phyloP scores from a whole-genome alignment of 345 rosid genomes.

The Excoecaria cochinchinensis region DNA sequence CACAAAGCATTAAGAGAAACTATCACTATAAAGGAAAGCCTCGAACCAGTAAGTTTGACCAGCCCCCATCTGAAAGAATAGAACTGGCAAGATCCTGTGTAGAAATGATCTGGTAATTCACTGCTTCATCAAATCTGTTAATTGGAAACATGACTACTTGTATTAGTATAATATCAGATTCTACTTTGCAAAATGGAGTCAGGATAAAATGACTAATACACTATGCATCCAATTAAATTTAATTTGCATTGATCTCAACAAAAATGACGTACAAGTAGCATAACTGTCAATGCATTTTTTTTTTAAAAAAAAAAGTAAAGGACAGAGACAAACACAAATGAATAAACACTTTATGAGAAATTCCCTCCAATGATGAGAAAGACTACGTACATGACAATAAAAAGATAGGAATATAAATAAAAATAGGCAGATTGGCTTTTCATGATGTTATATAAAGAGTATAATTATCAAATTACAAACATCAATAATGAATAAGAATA shows the following conservation, averaged over 20 bases:
- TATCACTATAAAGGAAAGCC: conserved; percentile 1
- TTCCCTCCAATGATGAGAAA: not conserved
- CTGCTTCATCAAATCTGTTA: conserved; percentile 39
- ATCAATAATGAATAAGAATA: not conserved
- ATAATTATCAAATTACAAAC: not conserved
- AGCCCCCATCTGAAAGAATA: conserved; percentile 66
- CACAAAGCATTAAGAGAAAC: not conserved
- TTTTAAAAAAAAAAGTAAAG: not conserved
- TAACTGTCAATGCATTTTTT: too few species aligned
- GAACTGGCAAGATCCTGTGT: conserved; percentile 68
- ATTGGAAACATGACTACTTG: conserved; percentile 18
- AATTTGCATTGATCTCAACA: not conserved
- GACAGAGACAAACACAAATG: not conserved
- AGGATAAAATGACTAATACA: not conserved
- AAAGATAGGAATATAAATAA: not conserved
- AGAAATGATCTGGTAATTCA: conserved; percentile 71
- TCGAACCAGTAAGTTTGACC: conserved; percentile 76
- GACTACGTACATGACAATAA: not conserved
- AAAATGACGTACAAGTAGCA: not conserved
- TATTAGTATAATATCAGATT: conserved; percentile 9
- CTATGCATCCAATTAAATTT: not conserved
- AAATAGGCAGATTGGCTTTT: not conserved
- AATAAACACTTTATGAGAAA: not conserved
- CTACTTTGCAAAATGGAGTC: not conserved
- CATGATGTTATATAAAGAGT: not conserved